These are phyloP conservation scores for Physocladia obscura DNA, from an alignment of 192 early-diverging fungal genomes.

Conservation along the genomic window DNA sequence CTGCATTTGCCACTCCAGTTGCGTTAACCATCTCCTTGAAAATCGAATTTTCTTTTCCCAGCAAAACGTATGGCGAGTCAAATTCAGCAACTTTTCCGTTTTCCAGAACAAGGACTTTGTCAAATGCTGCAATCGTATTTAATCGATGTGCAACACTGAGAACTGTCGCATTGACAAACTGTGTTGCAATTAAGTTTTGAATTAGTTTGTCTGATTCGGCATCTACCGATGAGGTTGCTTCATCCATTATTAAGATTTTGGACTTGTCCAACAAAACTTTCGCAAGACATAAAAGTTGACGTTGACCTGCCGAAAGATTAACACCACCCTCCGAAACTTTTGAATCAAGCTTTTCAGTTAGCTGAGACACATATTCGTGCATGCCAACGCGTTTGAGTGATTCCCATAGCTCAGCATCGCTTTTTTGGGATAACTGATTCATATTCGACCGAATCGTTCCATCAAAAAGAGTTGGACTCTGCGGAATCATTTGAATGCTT, in stretches of 20 bases:
- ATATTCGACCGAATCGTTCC: conserved; percentile 25
- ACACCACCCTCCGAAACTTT: conserved; percentile 65
- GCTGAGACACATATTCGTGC: conserved; percentile 19
- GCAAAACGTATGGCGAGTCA: conserved; percentile 56
- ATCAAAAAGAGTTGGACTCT: neutral
- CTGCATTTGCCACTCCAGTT: too few relatives aligned
- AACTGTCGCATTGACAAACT: conserved; percentile 46
- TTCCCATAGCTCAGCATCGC: conserved; percentile 63
- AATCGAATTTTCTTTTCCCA: conserved; percentile 45
- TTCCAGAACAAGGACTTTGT: conserved; percentile 74
- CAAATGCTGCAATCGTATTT: too few relatives aligned
- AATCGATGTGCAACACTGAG: too few relatives aligned
- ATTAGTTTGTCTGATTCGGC: conserved; percentile 34
- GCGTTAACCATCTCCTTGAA: neutral
- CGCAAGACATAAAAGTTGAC: conserved; percentile 57
- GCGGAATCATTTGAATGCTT: neutral
- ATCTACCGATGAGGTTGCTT: conserved; percentile 57
- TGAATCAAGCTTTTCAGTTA: conserved; percentile 36
- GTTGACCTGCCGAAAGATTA: conserved; percentile 66
- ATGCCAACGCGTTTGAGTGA: conserved; percentile 53
- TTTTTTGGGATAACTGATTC: neutral
- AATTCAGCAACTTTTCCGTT: conserved; percentile 69
- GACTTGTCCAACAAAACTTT: conserved; percentile 31
- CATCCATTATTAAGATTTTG: conserved; percentile 3
- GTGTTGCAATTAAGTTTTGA: conserved; percentile 17